A percentile compares a stretch with the other conserved stretches of the same genome.
phyloP scores from a whole-genome alignment of 2,329 filamentous ascomycete species.

The Xylariaceae sp. region DNA sequence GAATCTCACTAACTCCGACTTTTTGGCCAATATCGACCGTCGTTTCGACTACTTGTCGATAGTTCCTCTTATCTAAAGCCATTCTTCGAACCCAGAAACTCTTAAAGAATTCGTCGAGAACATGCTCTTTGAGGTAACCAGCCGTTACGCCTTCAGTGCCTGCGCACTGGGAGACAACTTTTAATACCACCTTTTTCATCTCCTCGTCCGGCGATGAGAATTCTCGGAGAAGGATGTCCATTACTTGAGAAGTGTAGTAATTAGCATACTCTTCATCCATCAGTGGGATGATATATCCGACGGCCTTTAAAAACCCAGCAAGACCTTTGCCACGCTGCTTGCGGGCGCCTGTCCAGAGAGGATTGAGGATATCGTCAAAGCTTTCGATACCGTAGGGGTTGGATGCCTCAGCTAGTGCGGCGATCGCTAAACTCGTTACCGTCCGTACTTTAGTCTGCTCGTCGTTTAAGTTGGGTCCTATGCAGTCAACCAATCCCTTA shows the following conservation, averaged over 20 bases:
- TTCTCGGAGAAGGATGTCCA: constrained; percentile 95
- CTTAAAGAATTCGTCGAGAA: constrained; percentile 96
- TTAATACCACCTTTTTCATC: constrained; percentile 99
- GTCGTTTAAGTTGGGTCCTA: constrained; percentile 91
- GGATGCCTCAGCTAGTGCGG: constrained; percentile 89
- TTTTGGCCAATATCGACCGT: constrained; percentile 97
- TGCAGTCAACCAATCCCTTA: constrained; percentile 94
- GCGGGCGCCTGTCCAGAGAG: constrained; percentile 90
- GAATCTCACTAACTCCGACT: constrained; percentile 92
- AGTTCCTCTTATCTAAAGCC: constrained; percentile 96
- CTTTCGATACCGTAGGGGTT: constrained; percentile 99
- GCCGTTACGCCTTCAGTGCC: constrained; percentile 93
- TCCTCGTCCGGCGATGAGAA: constrained; percentile 97
- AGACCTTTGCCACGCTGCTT: constrained; percentile 96
- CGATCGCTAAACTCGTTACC: constrained; percentile 91
- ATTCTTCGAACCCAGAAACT: constrained; percentile 97
- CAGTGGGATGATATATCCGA: constrained; percentile 95
- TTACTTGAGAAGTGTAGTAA: constrained; percentile 97
- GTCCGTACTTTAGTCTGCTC: constrained; percentile 98
- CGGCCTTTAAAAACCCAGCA: constrained; percentile 92
- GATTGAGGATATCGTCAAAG: constrained; percentile 96
- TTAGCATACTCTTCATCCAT: constrained; percentile 99
- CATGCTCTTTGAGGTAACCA: constrained; percentile 90
- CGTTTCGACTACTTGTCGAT: constrained; percentile 95
- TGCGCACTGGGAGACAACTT: constrained; percentile 94